These are phyloP conservation scores for Trichoderma endophyticum DNA, from an alignment of 2,329 filamentous ascomycete species.

Conservation along the genomic window DNA sequence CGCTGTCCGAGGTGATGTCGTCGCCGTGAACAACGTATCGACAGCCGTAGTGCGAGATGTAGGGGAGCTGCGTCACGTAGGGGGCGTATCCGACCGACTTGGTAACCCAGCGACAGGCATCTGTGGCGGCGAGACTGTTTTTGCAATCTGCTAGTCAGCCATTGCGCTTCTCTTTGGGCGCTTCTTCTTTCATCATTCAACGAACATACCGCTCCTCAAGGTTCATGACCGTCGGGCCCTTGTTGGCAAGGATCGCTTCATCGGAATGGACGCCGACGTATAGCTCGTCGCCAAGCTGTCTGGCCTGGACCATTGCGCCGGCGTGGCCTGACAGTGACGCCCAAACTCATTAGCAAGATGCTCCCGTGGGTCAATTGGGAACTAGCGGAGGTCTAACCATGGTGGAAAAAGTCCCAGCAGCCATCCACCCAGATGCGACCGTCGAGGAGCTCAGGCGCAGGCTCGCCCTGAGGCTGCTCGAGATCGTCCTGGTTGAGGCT, in stretches of 20 bases:
- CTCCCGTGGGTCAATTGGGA: background rate
- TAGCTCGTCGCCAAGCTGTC: constrained; percentile 83
- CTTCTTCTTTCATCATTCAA: background rate
- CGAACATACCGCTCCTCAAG: constrained; percentile 70
- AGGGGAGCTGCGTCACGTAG: constrained; percentile 89
- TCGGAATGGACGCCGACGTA: constrained; percentile 94
- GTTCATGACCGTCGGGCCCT: constrained; percentile 96
- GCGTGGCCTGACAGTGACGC: constrained; percentile 70
- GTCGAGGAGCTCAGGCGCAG: constrained; percentile 55
- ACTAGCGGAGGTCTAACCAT: constrained; percentile 55
- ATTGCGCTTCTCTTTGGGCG: background rate
- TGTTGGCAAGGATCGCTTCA: constrained; percentile 92
- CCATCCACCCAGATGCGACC: constrained; percentile 96
- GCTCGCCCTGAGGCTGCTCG: constrained; percentile 39
- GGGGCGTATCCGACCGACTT: constrained; percentile 79
- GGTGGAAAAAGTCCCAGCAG: constrained; percentile 99
- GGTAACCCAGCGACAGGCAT: constrained; percentile 94
- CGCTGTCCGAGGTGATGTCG: constrained; percentile 92
- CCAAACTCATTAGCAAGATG: background rate
- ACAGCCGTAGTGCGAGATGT: constrained; percentile 95
- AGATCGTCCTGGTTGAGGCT: constrained; percentile 14
- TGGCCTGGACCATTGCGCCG: constrained; percentile 92
- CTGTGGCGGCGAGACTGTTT: constrained; percentile 74
- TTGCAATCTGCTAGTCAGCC: background rate
- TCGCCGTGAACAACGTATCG: constrained; percentile 95